These are phyloP conservation scores for Esteya vermicola DNA, from an alignment of 2,329 filamentous ascomycete species.

Conservation along the genomic window DNA sequence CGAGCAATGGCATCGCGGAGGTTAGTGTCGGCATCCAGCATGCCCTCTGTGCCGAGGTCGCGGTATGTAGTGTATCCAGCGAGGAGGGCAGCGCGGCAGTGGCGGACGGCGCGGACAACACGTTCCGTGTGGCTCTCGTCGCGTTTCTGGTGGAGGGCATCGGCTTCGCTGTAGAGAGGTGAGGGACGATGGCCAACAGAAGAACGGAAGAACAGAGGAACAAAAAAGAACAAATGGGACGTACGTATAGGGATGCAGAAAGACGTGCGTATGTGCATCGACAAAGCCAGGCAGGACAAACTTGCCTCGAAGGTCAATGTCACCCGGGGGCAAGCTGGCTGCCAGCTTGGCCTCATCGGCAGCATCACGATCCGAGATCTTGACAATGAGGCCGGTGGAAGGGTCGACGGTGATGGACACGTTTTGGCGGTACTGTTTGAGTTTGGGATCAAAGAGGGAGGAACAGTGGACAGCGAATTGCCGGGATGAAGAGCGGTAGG, in stretches of 20 bases:
- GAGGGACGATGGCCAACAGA: too few species aligned
- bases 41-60: constrained; percentile 39
- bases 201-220: too few species aligned
- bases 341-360: constrained; percentile 13
- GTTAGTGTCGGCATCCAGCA: constrained; percentile 33
- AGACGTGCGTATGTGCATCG: constrained; percentile 41
- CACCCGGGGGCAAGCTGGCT: constrained; percentile 11
- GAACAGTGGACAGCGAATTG: constrained; percentile 25
- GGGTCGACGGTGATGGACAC: constrained; percentile 27
- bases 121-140: constrained; percentile 43
- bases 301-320: constrained; percentile 40
- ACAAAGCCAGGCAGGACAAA: constrained; percentile 37
- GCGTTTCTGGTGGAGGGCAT: constrained; percentile 33
- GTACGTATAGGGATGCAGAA: constrained; percentile 33
- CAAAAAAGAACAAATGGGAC: background rate
- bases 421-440: constrained; percentile 24
- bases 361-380: constrained; percentile 13
- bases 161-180: constrained; percentile 19
- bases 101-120: constrained; percentile 37
- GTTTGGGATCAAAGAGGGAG: constrained; percentile 29
- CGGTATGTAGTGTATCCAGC: constrained; percentile 44
- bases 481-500: too few species aligned
- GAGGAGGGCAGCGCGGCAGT: constrained; percentile 34
- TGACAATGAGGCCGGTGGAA: constrained; percentile 24
- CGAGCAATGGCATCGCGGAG: constrained; percentile 39